Conservation (phyloP, 2,329 filamentous ascomycete genomes). For the Orbilia blumenaviensis region DNA sequence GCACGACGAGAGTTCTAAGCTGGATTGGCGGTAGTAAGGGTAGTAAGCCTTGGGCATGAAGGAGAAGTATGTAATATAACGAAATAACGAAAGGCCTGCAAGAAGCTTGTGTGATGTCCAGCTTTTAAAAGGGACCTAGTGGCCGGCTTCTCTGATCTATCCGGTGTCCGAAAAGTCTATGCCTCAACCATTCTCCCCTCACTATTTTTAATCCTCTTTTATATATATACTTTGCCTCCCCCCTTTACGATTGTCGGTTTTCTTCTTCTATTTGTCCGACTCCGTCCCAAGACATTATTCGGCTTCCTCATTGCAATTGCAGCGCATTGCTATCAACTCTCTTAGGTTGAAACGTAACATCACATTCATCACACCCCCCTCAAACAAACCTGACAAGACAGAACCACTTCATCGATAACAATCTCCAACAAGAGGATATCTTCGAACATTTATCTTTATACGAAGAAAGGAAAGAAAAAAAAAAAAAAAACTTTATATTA, state of each 20-base stretch:
- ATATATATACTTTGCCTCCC: slow-evolving; percentile 34
- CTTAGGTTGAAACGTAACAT: no score
- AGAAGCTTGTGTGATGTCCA: slow-evolving; percentile 29
- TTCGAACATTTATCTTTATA: neutral
- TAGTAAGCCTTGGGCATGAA: slow-evolving; percentile 42
- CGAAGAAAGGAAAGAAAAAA: no score
- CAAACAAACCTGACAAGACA: neutral
- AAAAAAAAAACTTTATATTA: no score
- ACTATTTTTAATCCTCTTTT: slow-evolving; percentile 10
- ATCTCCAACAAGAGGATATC: neutral
- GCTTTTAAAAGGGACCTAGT: slow-evolving; percentile 47
- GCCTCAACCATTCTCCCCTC: slow-evolving; percentile 20
- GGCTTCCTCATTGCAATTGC: slow-evolving; percentile 19
- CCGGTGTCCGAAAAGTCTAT: slow-evolving; percentile 50
- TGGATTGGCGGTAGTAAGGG: slow-evolving; percentile 26
- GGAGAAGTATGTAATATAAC: slow-evolving; percentile 35
- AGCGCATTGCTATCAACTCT: slow-evolving; percentile 9
- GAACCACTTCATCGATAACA: neutral
- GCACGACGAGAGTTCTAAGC: slow-evolving; percentile 14
- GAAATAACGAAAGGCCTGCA: slow-evolving; percentile 27
- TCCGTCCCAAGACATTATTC: neutral
- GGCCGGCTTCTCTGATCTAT: slow-evolving; percentile 45
- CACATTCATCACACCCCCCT: neutral
- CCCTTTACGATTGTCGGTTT: slow-evolving; percentile 12
- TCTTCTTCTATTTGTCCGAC: slow-evolving; percentile 14